Conservation (phyloP, 257 asterid genomes). For the Solanum chilense region DNA sequence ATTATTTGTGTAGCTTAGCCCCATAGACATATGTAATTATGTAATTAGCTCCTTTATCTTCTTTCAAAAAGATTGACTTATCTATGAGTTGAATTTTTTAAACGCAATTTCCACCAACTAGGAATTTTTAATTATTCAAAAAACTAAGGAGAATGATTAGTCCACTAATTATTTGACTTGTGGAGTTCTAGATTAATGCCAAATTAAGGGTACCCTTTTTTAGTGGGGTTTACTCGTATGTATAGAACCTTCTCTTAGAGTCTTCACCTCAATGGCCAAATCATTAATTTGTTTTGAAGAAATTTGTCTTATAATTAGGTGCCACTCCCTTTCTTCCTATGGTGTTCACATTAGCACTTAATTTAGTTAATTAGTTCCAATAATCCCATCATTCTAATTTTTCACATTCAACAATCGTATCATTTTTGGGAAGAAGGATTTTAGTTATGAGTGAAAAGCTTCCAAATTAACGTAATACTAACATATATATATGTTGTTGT, state of each 20-base stretch:
- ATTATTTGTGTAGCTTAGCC: not conserved
- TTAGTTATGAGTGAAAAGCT: not conserved
- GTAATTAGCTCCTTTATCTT: not conserved
- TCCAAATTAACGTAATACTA: not conserved
- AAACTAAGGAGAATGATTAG: not conserved
- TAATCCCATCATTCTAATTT: not conserved
- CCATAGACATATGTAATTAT: not conserved
- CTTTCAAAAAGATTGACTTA: not conserved
- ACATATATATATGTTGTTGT: not conserved
- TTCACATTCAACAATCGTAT: not conserved
- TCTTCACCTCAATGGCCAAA: not conserved
- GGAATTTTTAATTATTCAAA: not conserved
- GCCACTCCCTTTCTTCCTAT: not conserved
- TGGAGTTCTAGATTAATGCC: slow-evolving; percentile 5
- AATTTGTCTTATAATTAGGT: not conserved
- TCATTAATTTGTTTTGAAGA: not conserved
- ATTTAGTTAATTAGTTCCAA: not conserved
- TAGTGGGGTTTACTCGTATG: not conserved
- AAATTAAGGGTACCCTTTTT: not conserved
- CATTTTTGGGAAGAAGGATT: not conserved
- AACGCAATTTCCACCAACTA: slow-evolving; percentile 17
- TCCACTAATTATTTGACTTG: slow-evolving; percentile 15
- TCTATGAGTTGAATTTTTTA: slow-evolving; percentile 19
- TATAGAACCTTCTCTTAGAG: not conserved
- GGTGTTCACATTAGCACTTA: not conserved